Percentiles rank a stretch among this genome's conserved stretches.
These are phyloP conservation scores for Epichloe uncinata DNA, from an alignment of 2,329 filamentous ascomycete genomes.

Conservation along the genomic window DNA sequence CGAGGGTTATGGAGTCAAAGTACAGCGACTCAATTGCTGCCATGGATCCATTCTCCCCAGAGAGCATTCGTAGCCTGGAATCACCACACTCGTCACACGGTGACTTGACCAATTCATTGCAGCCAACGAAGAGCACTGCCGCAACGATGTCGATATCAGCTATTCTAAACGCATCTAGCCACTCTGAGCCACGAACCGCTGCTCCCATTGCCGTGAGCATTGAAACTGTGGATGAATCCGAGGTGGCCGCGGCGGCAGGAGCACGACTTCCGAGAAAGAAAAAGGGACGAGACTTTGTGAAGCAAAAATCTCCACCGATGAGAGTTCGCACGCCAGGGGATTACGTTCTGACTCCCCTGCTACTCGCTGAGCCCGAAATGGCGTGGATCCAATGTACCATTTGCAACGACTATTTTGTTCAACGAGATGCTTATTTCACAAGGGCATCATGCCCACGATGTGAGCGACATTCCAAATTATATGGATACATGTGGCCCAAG, in stretches of 20 bases:
- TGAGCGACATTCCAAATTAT: constrained; percentile 89
- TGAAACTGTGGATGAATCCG: constrained; percentile 10
- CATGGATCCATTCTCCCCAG: constrained; percentile 19
- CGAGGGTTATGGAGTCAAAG: constrained; percentile 5
- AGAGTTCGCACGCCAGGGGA: constrained; percentile 51
- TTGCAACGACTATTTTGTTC: constrained; percentile 72
- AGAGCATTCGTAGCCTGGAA: constrained; percentile 14
- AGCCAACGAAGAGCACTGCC: constrained; percentile 5
- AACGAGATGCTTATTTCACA: constrained; percentile 78
- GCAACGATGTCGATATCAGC: constrained; percentile 20
- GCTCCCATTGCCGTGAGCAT: constrained; percentile 15
- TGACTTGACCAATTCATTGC: background rate
- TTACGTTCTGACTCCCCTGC: constrained; percentile 66
- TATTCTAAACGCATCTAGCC: constrained; percentile 17
- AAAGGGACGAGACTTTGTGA: constrained; percentile 20
- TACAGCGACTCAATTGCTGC: constrained; percentile 3
- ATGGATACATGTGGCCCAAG: constrained; percentile 93
- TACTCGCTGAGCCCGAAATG: constrained; percentile 61
- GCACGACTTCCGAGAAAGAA: constrained; percentile 15
- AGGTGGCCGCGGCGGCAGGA: constrained; percentile 4
- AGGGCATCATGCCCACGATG: constrained; percentile 79
- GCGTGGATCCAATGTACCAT: constrained; percentile 85
- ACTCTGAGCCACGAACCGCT: constrained; percentile 6
- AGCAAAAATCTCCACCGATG: constrained; percentile 20
- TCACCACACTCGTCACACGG: constrained; percentile 13